Conservation (phyloP, 371 early-diverging fungal genomes). For the Mucor piriformis region DNA sequence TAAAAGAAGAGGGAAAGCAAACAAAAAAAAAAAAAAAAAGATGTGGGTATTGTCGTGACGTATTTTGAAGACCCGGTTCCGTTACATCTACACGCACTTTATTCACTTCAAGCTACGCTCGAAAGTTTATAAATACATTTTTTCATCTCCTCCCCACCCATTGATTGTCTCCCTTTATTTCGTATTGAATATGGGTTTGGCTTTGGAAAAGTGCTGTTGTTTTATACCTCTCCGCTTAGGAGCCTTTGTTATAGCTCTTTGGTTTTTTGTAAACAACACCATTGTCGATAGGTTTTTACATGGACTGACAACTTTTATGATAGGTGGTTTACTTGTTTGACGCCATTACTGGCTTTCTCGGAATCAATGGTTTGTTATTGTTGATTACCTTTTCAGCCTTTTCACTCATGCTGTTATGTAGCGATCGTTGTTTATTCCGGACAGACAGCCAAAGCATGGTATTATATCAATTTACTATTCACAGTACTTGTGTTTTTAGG, state of each 20-base stretch:
- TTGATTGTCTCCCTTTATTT: constrained; percentile 2
- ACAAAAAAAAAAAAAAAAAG: too few relatives aligned
- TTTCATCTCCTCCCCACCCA: too few relatives aligned
- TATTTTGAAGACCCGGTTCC: too few relatives aligned
- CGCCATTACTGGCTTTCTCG: constrained; percentile 50
- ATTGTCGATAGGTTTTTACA: too few relatives aligned
- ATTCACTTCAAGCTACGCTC: too few relatives aligned
- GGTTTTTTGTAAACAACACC: constrained; percentile 36
- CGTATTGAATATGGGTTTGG: constrained; percentile 21
- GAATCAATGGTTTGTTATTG: constrained; percentile 41
- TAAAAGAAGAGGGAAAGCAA: neutral
- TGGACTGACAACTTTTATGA: neutral
- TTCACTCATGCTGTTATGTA: constrained; percentile 8
- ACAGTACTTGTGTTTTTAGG: constrained; percentile 44
- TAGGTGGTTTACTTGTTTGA: constrained; percentile 48
- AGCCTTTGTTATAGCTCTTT: constrained; percentile 36
- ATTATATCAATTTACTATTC: constrained; percentile 45
- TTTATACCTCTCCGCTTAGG: constrained; percentile 38
- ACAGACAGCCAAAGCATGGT: constrained; percentile 49
- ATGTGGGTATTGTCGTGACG: too few relatives aligned
- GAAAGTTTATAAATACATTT: too few relatives aligned
- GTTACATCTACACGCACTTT: too few relatives aligned
- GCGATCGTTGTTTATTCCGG: constrained; percentile 50
- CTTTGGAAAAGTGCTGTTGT: constrained; percentile 37
- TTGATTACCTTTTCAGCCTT: too few relatives aligned